Base-by-base conservation (phyloP, 306 rosid genomes). In the Pyrus betulifolia region DNA sequence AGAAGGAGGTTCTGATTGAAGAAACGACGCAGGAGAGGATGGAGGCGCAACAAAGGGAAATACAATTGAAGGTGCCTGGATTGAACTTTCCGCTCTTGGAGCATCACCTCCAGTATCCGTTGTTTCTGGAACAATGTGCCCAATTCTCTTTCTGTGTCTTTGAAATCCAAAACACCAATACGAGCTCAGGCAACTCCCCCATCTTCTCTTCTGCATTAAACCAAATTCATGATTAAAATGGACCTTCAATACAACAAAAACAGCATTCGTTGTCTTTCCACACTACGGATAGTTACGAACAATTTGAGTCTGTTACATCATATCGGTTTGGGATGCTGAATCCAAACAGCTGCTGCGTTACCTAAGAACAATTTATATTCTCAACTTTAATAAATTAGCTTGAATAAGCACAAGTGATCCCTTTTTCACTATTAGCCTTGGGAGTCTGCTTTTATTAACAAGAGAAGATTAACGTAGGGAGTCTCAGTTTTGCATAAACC, bases 1-100 rank as follows among this genome's bases (percentile, higher is more conserved):
- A n/a, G 99, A 96, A 78, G 99, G 87, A 59, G 96, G 97, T 71
- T 96, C 99, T 51, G 99, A 96, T 77, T 89, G 96, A 82, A 96
- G 88, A 75, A 96, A 88, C 13, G 99, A 96, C 10, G 89, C 98
- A 19, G 98, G 99, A 49, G 99, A 96, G 8, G 99, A 92, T 8
- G 99, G 99, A 64, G 99, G 99, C 11, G 98, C 99, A 17, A 84
- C 66, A 73, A 96, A 93, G 72, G 99, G 98, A 86, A 88, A 86
- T 38, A 78, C 74, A 84, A 81, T 69, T 5, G 80, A 77, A 6
- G 85, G 71, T 57, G 83, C 70, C 73, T 91, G 93, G 60, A 60
- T 77, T 64, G 83, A 69, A 91, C 59, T 80, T 86, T 85, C 90
- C 35, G 84, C 77, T 45, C 85, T 76, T 57, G 79, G 22, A 75